Evolutionary conservation across 148 eudicot species (phyloP).

Genomic region (Polygonum maritimum): DNA sequence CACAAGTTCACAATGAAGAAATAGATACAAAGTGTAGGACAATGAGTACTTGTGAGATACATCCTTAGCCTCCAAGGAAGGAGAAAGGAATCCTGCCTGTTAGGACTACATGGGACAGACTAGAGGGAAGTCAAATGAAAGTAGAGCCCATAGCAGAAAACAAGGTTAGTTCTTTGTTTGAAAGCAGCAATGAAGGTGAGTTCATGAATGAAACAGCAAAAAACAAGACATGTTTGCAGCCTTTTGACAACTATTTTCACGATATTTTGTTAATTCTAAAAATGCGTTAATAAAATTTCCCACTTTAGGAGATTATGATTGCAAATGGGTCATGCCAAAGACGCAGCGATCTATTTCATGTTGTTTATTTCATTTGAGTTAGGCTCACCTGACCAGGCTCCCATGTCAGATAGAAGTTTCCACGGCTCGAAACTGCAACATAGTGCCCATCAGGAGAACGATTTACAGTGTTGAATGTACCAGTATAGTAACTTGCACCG

Average conservation of each 20-base stretch:
- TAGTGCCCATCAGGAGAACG: conserved; percentile 96
- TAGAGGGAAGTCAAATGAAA: background rate
- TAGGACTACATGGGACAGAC: background rate
- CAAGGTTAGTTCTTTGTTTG: background rate
- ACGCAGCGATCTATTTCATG: background rate
- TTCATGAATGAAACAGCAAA: background rate
- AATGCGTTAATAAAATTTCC: background rate
- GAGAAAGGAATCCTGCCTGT: background rate
- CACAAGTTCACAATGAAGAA: too few species aligned
- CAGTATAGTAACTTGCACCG: conserved; percentile 99
- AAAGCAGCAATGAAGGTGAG: background rate
- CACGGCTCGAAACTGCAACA: conserved; percentile 99
- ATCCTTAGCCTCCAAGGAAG: background rate
- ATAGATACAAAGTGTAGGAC: too few species aligned
- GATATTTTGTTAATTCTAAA: background rate
- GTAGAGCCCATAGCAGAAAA: background rate
- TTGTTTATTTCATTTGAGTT: background rate
- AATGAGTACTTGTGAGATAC: background rate
- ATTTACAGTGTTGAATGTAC: conserved; percentile 89
- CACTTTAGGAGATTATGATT: background rate
- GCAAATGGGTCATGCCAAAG: background rate
- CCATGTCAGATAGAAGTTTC: conserved; percentile 96
- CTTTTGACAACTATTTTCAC: background rate
- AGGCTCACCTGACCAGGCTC: conserved; percentile 91
- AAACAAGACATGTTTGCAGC: background rate